Percentiles rank a stretch among this genome's conserved stretches.
phyloP scores from a whole-genome alignment of 2,329 filamentous ascomycete genomes.

The Lachnellula hyalina region DNA sequence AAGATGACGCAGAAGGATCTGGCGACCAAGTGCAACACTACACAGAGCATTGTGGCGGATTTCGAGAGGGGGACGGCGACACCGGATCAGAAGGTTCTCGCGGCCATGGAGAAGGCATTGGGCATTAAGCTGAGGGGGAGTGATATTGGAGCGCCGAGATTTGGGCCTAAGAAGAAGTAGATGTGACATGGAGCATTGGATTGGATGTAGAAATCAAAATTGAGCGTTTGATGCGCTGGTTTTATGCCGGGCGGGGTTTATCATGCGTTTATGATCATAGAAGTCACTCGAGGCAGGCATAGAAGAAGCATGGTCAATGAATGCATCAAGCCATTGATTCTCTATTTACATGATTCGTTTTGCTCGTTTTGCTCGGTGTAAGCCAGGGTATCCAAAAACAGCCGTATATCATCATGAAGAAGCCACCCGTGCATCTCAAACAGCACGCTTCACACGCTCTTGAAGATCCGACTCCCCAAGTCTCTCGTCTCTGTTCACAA shows the following conservation, averaged over 20 bases:
- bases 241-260: neutral
- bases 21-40: constrained; percentile 86
- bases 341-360: neutral
- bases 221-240: neutral
- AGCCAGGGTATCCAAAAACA: constrained; percentile 10
- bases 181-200: neutral
- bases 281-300: constrained; percentile 5
- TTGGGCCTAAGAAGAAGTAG: constrained; percentile 45
- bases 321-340: constrained; percentile 5
- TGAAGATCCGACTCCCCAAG: constrained; percentile 23
- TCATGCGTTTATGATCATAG: constrained; percentile 12
- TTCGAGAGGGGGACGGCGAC: constrained; percentile 76
- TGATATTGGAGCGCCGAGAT: constrained; percentile 80
- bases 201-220: neutral
- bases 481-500: constrained; percentile 36
- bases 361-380: neutral
- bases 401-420: neutral
- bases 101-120: constrained; percentile 74
- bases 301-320: constrained; percentile 4
- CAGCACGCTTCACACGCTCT: constrained; percentile 21
- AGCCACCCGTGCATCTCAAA: constrained; percentile 3
- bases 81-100: constrained; percentile 79
- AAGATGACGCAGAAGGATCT: constrained; percentile 93
- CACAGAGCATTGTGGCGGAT: constrained; percentile 70
- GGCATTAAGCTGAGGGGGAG: constrained; percentile 82